These are phyloP conservation scores for Plasmodium gallinaceum DNA, from an alignment of 169 alveolate genomes.

Conservation along the genomic window DNA sequence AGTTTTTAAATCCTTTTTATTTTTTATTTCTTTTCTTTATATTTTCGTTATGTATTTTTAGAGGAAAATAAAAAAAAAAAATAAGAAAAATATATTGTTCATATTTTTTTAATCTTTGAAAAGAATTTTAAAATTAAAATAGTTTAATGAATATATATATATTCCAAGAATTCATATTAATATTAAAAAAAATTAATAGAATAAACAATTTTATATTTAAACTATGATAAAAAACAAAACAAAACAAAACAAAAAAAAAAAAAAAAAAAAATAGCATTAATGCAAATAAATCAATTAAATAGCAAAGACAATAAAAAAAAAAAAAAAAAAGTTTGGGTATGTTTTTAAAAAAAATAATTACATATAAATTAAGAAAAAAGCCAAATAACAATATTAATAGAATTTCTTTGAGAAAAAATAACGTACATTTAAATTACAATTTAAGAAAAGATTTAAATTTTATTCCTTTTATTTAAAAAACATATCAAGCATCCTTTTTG, in stretches of 20 bases:
- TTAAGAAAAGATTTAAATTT: slow-evolving; percentile 9
- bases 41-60: neutral
- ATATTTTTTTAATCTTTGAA: neutral
- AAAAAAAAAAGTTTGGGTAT: neutral
- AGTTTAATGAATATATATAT: neutral
- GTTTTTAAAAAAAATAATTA: neutral
- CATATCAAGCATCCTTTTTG: slow-evolving; percentile 95
- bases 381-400: neutral
- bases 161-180: neutral
- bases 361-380: neutral
- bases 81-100: neutral
- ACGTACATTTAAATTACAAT: slow-evolving; percentile 7
- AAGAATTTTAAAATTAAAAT: neutral
- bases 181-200: slow-evolving; percentile 3
- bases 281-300: neutral
- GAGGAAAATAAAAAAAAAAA: neutral
- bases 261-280: slow-evolving; percentile 8
- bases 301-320: neutral
- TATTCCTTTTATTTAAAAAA: slow-evolving; percentile 79
- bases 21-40: neutral
- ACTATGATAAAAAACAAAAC: slow-evolving; percentile 15
- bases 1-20: neutral
- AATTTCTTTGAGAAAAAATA: neutral
- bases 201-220: slow-evolving; percentile 64
- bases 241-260: slow-evolving; percentile 35